Evolutionary conservation across 2,329 filamentous ascomycete genomes (phyloP).

Genomic region (Verticillium albo-atrum): DNA sequence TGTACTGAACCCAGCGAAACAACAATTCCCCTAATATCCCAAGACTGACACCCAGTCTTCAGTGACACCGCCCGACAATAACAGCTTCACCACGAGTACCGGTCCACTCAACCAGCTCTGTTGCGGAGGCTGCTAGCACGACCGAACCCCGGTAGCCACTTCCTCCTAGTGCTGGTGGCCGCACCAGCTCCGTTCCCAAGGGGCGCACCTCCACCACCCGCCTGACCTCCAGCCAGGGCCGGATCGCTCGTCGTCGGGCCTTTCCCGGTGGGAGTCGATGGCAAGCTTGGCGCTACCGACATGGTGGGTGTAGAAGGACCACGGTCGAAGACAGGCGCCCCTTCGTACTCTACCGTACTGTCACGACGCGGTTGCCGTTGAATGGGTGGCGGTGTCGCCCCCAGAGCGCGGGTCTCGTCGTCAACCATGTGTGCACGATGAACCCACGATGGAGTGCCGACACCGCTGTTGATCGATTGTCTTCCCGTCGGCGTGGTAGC

Average conservation of each 20-base stretch:
- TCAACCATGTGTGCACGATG: conserved; percentile 32
- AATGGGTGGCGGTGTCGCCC: conserved; percentile 54
- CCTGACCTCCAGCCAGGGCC: neutral
- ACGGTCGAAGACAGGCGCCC: conserved; percentile 3
- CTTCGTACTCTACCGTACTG: conserved; percentile 11
- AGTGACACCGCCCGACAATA: neutral
- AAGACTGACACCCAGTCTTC: neutral
- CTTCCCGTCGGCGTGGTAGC: conserved; percentile 11
- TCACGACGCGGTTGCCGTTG: conserved; percentile 32
- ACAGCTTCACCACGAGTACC: neutral
- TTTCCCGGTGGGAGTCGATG: conserved; percentile 1
- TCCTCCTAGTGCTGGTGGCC: conserved; percentile 13
- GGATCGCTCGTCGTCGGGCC: conserved; percentile 1
- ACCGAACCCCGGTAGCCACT: conserved; percentile 26
- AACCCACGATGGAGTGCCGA: conserved; percentile 36
- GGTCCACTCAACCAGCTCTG: neutral
- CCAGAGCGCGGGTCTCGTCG: conserved; percentile 27
- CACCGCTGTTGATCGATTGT: conserved; percentile 7
- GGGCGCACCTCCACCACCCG: conserved; percentile 3
- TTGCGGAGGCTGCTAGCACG: conserved; percentile 23
- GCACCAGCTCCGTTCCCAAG: conserved; percentile 5
- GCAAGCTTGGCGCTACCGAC: neutral
- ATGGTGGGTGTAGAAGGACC: neutral
- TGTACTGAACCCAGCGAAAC: neutral
- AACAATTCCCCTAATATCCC: neutral